phyloP scores from a whole-genome alignment of 768 basidiomycete genomes.

The Sarcomyxa edulis region DNA sequence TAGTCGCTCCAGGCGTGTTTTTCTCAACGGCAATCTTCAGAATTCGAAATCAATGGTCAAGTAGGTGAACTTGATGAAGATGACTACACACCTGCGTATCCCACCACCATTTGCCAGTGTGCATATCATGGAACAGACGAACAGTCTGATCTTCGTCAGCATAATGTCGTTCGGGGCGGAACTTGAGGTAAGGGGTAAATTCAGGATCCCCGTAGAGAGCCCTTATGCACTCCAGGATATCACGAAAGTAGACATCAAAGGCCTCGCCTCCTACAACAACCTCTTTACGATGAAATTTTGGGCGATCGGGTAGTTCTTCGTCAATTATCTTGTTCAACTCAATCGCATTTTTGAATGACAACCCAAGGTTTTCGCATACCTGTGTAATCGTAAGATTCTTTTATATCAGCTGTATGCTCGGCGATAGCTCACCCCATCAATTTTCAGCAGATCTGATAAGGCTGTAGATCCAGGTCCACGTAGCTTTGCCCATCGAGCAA shows the following conservation, averaged over 20 bases:
- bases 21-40: slow-evolving; percentile 14
- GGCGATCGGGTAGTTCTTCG: slow-evolving; percentile 17
- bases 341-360: slow-evolving; percentile 23
- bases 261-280: slow-evolving; percentile 18
- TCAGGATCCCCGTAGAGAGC: slow-evolving; percentile 18
- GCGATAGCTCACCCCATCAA: too few species aligned
- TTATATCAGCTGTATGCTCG: too few species aligned
- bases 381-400: too few species aligned
- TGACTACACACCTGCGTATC: slow-evolving; percentile 35
- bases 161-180: slow-evolving; percentile 4
- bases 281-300: slow-evolving; percentile 16
- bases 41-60: slow-evolving; percentile 18
- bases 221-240: slow-evolving; percentile 16
- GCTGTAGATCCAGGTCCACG: slow-evolving; percentile 19
- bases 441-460: slow-evolving; percentile 5
- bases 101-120: slow-evolving; percentile 52
- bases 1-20: slow-evolving; percentile 17
- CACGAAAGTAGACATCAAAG: slow-evolving; percentile 16
- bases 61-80: slow-evolving; percentile 1
- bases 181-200: slow-evolving; percentile 12
- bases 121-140: slow-evolving; percentile 34
- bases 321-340: slow-evolving; percentile 30
- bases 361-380: slow-evolving; percentile 17
- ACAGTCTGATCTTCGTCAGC: slow-evolving; percentile 7
- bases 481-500: slow-evolving; percentile 23